Conservation (phyloP, 2,329 filamentous ascomycete genomes). For the Trichoderma brevicompactum region DNA sequence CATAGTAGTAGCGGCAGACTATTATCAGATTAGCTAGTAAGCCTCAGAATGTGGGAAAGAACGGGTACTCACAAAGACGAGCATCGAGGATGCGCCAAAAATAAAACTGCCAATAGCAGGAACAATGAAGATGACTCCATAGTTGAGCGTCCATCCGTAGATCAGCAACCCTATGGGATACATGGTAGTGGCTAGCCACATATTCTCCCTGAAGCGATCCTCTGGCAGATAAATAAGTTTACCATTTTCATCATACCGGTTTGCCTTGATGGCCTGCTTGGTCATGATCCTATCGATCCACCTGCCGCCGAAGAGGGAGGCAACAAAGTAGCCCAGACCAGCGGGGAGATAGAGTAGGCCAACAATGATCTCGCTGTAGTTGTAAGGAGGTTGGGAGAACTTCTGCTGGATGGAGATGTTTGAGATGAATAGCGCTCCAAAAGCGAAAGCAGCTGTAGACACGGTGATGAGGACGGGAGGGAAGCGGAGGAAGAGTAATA, state of each 20-base stretch:
- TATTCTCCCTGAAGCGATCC: constrained; percentile 82
- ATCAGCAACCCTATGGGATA: constrained; percentile 73
- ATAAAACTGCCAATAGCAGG: constrained; percentile 69
- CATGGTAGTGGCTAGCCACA: constrained; percentile 72
- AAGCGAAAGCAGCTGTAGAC: constrained; percentile 74
- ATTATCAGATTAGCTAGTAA: neutral
- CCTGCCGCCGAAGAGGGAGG: constrained; percentile 36
- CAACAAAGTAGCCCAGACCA: constrained; percentile 65
- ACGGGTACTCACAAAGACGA: constrained; percentile 67
- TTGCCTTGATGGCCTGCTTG: constrained; percentile 71
- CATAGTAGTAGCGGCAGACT: constrained; percentile 74
- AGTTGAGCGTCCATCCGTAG: constrained; percentile 75
- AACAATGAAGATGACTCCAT: constrained; percentile 68
- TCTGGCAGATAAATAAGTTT: constrained; percentile 72
- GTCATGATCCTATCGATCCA: constrained; percentile 86
- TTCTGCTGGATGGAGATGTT: constrained; percentile 77
- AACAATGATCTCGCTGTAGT: constrained; percentile 68
- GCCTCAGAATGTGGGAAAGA: neutral
- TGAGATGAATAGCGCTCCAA: constrained; percentile 74
- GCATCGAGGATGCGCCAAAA: constrained; percentile 78
- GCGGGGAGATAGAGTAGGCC: constrained; percentile 79
- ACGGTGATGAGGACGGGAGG: constrained; percentile 75
- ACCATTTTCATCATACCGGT: constrained; percentile 69
- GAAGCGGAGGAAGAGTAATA: constrained; percentile 73
- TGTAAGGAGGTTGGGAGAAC: constrained; percentile 70